A percentile compares a stretch with the other conserved stretches of the same genome.
These are phyloP conservation scores for Talaromyces sp. DNA, from an alignment of 2,329 filamentous ascomycete species.

Conservation along the genomic window DNA sequence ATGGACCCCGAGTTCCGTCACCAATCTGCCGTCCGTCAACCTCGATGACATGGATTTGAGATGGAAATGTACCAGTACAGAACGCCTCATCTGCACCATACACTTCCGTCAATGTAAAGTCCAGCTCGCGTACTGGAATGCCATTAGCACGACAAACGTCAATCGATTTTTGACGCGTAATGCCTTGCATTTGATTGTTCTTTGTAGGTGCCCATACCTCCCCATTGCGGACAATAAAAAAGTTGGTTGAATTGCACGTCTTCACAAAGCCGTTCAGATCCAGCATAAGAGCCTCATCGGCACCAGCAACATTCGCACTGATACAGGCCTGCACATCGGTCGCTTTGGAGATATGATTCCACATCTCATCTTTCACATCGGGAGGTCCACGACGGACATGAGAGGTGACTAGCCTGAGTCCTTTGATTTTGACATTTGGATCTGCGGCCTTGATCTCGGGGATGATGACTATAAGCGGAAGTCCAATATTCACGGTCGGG, in stretches of 20 bases:
- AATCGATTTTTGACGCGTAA: constrained; percentile 2
- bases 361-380: constrained; percentile 4
- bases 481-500: constrained; percentile 1
- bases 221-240: constrained; percentile 2
- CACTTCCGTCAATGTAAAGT: neutral
- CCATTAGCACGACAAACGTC: constrained; percentile 1
- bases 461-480: constrained; percentile 2
- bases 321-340: constrained; percentile 3
- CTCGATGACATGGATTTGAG: neutral
- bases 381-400: constrained; percentile 1
- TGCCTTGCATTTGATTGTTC: constrained; percentile 2
- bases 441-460: constrained; percentile 1
- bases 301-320: constrained; percentile 1
- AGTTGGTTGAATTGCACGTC: constrained; percentile 1
- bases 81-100: constrained; percentile 1
- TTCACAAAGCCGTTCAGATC: constrained; percentile 1
- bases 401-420: neutral
- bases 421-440: neutral
- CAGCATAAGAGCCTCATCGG: constrained; percentile 1
- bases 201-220: constrained; percentile 1
- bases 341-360: constrained; percentile 2
- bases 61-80: constrained; percentile 1
- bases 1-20: neutral
- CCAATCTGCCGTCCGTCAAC: constrained; percentile 1
- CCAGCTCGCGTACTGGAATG: neutral